These are phyloP conservation scores for Neonectria coccinea DNA, from an alignment of 2,329 filamentous ascomycete genomes.

Conservation along the genomic window DNA sequence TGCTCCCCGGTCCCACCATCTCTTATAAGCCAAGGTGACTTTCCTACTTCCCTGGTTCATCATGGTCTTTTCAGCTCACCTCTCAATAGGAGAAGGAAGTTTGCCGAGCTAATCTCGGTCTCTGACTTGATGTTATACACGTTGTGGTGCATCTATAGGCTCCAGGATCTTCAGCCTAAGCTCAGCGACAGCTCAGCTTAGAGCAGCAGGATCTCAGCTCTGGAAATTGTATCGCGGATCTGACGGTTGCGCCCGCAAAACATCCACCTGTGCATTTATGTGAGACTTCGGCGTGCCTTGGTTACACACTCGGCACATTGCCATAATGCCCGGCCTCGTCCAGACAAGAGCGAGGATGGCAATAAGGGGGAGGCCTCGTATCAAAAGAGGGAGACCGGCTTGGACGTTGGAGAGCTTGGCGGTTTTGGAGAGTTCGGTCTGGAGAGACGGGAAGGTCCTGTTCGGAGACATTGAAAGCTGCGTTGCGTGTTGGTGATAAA, in stretches of 20 bases:
- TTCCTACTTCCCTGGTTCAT: too few relatives aligned
- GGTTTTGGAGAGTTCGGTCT: slow-evolving; percentile 32
- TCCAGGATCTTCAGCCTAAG: too few relatives aligned
- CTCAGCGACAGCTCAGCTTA: too few relatives aligned
- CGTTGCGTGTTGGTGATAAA: background rate
- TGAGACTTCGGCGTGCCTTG: background rate
- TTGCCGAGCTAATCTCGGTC: too few relatives aligned
- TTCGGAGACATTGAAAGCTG: slow-evolving; percentile 13
- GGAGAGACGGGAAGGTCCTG: slow-evolving; percentile 20
- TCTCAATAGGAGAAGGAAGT: too few relatives aligned
- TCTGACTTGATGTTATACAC: too few relatives aligned
- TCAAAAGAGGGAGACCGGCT: slow-evolving; percentile 32
- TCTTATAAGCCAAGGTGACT: too few relatives aligned
- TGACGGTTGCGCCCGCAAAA: background rate
- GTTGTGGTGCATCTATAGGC: too few relatives aligned
- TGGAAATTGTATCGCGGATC: background rate
- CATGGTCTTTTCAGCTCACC: too few relatives aligned
- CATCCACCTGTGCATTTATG: background rate
- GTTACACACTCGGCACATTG: slow-evolving; percentile 25
- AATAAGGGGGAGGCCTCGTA: slow-evolving; percentile 35
- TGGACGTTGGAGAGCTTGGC: slow-evolving; percentile 38
- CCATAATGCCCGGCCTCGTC: slow-evolving; percentile 13
- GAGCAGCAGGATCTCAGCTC: too few relatives aligned
- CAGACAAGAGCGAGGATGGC: slow-evolving; percentile 27
- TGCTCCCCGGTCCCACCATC: too few relatives aligned